Base-by-base conservation (phyloP, 257 asterid species). In the Anisodus acutangulus region DNA sequence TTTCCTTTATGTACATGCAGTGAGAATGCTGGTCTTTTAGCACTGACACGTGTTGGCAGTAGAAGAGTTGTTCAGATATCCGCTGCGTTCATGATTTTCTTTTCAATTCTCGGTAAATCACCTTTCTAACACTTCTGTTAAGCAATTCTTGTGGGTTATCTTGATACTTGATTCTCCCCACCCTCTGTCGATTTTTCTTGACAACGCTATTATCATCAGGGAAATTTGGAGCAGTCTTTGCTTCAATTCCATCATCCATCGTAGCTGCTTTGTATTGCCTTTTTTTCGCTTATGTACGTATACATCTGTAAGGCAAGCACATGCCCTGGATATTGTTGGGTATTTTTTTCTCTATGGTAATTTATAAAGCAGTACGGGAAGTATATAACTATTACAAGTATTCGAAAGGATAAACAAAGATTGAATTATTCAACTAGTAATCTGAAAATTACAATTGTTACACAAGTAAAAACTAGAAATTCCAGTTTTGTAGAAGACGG, bases 51-150 rank as follows among this genome's bases (percentile, higher is more conserved):
- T 71, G 98, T 95, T 83, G 98, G 98, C 83, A 95, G 97, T 84
- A 89, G 98, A 90, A 91, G 98, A 89, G 98, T 95, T 54, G 98
- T 95, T 26, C 98, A 95, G 84, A 95, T 95, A 80, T 95, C 98
- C 64, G 97, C 98, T 85, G 98, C 94, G 19, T 95, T 95, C 93
- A 95, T 95, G 98, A 90, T 95, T 87, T 95, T 95, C 96, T 95
- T 95, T 80, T 95, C 98, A 6, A 89, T 95, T 87, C 95, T 95
- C 47, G 98, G 98, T 95, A 90, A 76, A 84, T 41, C 37, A 51
- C 82, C 39, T n/a, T 22, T n/a, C 12, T 17, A 55, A 17, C 62
- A 22, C 57, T 35, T 67, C 22, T 58, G 37, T 26, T 11, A 9
- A 60, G 76, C 82, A 67, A 11, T 17, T 53, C 78, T 66, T 82